Evolutionary conservation across 768 basidiomycete species (phyloP), one percentile per base, ranked within the genome.

Genomic region (Pholiota molesta): DNA sequence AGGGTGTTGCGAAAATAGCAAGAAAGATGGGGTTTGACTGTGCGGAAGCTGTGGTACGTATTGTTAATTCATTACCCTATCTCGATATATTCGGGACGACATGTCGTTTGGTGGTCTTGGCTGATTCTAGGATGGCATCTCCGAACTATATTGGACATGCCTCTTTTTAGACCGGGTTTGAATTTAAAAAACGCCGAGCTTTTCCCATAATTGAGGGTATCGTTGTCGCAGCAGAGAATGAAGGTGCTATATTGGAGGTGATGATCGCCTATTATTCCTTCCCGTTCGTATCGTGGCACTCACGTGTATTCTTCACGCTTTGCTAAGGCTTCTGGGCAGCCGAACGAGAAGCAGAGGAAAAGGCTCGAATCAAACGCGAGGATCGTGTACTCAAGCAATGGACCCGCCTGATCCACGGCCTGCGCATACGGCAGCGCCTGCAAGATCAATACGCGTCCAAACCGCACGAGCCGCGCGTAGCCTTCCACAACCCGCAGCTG

Each of bases 31-130:
- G 88, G 9, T 89, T 98, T 62, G 91, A 96, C 75, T 92, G 84
- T 77, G 97, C 95, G 26, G 97, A 99, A 74, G 95, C 97, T 47
- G 95, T 98, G 75, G 97, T 98, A 73, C 61, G 94, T 86, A 57
- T 37, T 39, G 6, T 37, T 35, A 55, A 51, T 53, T 44, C 61
- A 45, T 13, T 42, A 59, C 31, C 5, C 21, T 17, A 14, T 52
- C 19, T 37, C 26, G 5, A 17, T 16, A 29, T 52, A 52, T n/a
- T 59, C 37, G 52, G 35, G 35, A 39, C 55, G 44, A 56, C 47
- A 62, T 29, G 60, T 53, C 23, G 42, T 28, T 54, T 49, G 55
- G 47, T 31, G 52, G 52, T 39, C 29, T 45, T 33, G 19, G 59
- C 33, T 62, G 54, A 26, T 55, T 44, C 42, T 49, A 19, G 47